Base-by-base conservation (phyloP, 306 rosid genomes). In the Potentilla sterilis region DNA sequence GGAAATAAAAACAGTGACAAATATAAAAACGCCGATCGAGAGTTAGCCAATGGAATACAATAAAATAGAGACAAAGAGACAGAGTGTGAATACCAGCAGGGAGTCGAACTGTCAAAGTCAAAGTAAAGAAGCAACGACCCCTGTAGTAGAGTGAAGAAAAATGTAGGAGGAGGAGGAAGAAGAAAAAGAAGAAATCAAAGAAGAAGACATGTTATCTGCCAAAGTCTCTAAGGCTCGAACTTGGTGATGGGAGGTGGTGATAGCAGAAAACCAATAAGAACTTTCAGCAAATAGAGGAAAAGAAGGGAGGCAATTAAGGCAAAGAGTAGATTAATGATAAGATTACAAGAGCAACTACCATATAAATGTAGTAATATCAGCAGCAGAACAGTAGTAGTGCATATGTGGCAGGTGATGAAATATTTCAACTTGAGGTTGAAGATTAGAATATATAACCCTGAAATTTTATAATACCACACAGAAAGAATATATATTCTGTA, bases 131-230 rank as follows among this genome's bases (percentile, higher is more conserved):
- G 84, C 69, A 70, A 74, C 79, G 81, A 55, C 72, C 73, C 46
- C 81, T 62, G 76, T 78, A 79, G 72, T 32, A 72, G 64, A 85
- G 75, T 78, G 73, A 83, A 87, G 78, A 59, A 47, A 82, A 79
- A 72, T 4, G 41, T 19, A n/a, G 46, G 51, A 41, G 15, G 67
- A 19, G 15, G 28, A 42, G 0, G 62, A 61, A 8, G 28, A 67
- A 38, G 75, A 38, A 52, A 54, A 19, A 34, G 38, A 59, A 38
- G 70, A 4, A 49, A 18, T 44, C 4, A 28, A 61, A 32, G 67
- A 34, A 15, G 18, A 21, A 2, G 7, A 48, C 21, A 37, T 34
- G 74, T 18, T 65, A 16, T 18, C 42, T 73, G 19, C 37, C 37
- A 41, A 34, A 52, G 54, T 42, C 57, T 14, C 51, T 74, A 64